phyloP scores from a whole-genome alignment of 2,329 filamentous ascomycete species.

The Neonectria neomacrospora region DNA sequence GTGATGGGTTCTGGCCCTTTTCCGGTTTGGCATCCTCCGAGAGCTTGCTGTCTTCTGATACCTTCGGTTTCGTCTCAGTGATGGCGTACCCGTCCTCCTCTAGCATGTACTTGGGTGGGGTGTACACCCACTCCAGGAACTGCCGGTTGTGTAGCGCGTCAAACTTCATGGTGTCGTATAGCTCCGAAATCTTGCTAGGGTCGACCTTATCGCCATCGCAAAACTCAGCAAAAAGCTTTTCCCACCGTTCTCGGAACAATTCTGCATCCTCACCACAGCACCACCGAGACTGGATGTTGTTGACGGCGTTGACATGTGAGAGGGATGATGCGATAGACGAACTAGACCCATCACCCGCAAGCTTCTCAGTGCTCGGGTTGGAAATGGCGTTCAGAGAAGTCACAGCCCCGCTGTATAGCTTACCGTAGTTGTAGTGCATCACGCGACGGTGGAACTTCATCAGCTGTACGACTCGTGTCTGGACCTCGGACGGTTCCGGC shows the following conservation, averaged over 20 bases:
- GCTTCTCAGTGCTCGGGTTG: conserved; percentile 61
- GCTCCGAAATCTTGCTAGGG: conserved; percentile 96
- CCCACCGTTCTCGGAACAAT: conserved; percentile 96
- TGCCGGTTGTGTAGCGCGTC: conserved; percentile 96
- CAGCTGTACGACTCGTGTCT: conserved; percentile 89
- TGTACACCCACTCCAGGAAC: conserved; percentile 98
- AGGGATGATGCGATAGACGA: conserved; percentile 61
- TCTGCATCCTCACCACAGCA: conserved; percentile 96
- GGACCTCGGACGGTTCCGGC: conserved; percentile 92
- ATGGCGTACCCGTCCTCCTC: conserved; percentile 67
- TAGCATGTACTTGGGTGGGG: conserved; percentile 81
- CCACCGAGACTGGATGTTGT: conserved; percentile 88
- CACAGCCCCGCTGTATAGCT: conserved; percentile 75
- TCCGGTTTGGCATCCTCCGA: conserved; percentile 53
- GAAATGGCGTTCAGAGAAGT: conserved; percentile 70
- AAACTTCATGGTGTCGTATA: conserved; percentile 99
- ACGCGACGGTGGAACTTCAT: conserved; percentile 98
- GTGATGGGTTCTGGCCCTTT: conserved; percentile 43
- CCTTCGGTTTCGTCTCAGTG: conserved; percentile 56
- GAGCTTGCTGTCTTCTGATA: conserved; percentile 53
- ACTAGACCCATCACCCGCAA: conserved; percentile 54
- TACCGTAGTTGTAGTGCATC: conserved; percentile 93
- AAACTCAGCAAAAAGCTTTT: conserved; percentile 97
- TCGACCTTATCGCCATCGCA: conserved; percentile 98
- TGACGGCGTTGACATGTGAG: conserved; percentile 71